phyloP scores from a whole-genome alignment of 257 asterid genomes.

The Leptodermis oblonga region DNA sequence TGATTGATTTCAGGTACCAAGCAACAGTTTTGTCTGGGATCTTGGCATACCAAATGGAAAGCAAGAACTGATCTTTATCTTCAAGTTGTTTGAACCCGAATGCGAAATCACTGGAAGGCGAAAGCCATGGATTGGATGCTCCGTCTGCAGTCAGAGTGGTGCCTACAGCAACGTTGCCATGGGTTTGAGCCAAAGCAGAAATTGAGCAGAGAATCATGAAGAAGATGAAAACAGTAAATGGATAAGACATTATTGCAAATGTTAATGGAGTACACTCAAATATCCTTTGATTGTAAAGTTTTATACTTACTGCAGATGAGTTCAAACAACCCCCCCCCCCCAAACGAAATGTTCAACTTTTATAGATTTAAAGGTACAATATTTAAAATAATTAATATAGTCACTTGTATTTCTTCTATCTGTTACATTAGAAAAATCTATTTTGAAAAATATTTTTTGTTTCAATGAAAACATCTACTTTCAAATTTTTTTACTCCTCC shows the following conservation, averaged over 20 bases:
- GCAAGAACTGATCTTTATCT: slow-evolving; percentile 29
- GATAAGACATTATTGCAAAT: slow-evolving; percentile 23
- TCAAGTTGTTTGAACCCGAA: slow-evolving; percentile 47
- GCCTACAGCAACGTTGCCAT: slow-evolving; percentile 23
- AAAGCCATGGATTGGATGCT: slow-evolving; percentile 44
- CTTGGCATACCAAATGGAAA: slow-evolving; percentile 53
- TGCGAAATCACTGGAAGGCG: slow-evolving; percentile 52
- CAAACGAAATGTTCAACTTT: no score
- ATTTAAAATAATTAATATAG: no score
- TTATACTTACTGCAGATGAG: no score
- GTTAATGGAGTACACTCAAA: no score
- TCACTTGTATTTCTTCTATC: no score
- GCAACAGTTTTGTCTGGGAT: slow-evolving; percentile 41
- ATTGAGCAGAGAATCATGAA: slow-evolving; percentile 19
- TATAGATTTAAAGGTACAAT: no score
- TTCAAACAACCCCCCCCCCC: no score
- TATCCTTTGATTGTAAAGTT: background rate
- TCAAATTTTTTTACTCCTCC: no score
- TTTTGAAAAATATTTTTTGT: no score
- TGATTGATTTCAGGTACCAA: slow-evolving; percentile 35
- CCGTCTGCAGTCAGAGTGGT: slow-evolving; percentile 32
- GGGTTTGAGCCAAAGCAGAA: slow-evolving; percentile 26
- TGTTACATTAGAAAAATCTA: no score
- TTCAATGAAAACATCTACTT: no score
- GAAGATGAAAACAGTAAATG: no score